Evolutionary conservation across 352 stramenopile genomes (phyloP), one percentile per base, ranked within the genome.

Genomic region (Pythium volutum): DNA sequence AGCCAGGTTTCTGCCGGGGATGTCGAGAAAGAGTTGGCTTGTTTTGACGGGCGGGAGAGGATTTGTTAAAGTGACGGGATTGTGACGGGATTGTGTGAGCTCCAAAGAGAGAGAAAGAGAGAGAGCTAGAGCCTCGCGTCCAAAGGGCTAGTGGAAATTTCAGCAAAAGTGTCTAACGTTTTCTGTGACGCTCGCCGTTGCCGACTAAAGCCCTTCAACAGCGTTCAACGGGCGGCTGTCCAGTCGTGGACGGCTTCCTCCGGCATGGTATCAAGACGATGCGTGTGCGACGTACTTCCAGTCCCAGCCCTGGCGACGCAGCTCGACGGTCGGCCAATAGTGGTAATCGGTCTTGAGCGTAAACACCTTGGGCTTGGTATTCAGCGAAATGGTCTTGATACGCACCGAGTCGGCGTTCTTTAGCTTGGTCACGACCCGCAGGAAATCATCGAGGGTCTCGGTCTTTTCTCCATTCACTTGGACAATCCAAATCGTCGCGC

Each of bases 321-420:
- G 72, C 71, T 97, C 85, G 33, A 92, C 70, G 5, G 89, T 96
- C 38, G 89, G 88, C 87, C 88, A 97, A 74, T 96, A 97, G 70
- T 94, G 80, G 59, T 95, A 95, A 66, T 96, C 88, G 6, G 81
- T 93, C 74, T 95, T 96, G 23, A 97, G 73, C n/a, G 88, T 96
- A 48, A 93, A 90, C 23, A 95, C 84, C 57, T 91, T 94, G 34
- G 81, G 80, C 57, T 96, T 96, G 2, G 82, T 93, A 56, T 97
- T 93, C 55, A 97, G 89, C 38, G 85, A 88, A 55, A 96, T 89
- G 6, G 86, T 96, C 70, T 95, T 96, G 47, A 98, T 75, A 3
- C 91, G 87, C 39, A 96, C 87, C 27, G 80, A 91, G 29, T 89
- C 79, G 29, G 78, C 85, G 59, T 96, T 91, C 39, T 74, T 75